Evolutionary conservation across 139 green algal genomes (phyloP), one percentile per base, ranked within the genome.

Genomic region (Gonium pectorale): DNA sequence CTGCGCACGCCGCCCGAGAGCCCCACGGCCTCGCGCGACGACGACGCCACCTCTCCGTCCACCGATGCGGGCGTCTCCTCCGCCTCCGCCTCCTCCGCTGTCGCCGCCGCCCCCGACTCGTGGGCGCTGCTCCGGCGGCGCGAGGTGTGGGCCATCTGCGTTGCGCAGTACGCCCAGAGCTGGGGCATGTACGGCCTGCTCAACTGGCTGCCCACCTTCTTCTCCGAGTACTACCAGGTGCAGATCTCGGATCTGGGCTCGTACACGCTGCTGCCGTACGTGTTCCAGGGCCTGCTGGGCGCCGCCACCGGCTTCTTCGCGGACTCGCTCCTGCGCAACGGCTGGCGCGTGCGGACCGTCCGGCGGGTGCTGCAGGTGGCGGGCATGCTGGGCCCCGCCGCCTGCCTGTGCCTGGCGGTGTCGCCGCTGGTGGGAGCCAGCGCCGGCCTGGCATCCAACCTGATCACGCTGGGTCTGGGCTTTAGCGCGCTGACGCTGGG

Each of bases 121-220:
- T 41, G 59, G 62, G 87, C 89, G 19, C 81, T 95, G 35, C 40
- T 95, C n/a, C 52, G 54, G 44, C 86, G 78, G 17, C 70, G 80
- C 0, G 90, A 94, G 87, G 92, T 97, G 38, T 92, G 89, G 90
- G 94, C 94, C 37, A 97, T 97, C 79, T 96, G 93, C 59, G 86
- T 79, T 0, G 89, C 91, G 4, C 94, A 97, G 88, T 97, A 95
- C 86, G 86, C 64, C 21, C 80, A 86, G 66, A 70, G 51, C 27
- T 96, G 93, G 88, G 92, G 92, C 31, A 89, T 95, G 83, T 96
- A 96, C 79, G 92, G 90, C 24, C 74, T 97, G 70, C 89, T 97
- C 29, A 96, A 91, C 77, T 97, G 94, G 94, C 93, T 97, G 83
- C 94, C 94, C 24, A 96, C 93, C 22, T 97, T 95, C 85, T 97